Evolutionary conservation across 2,329 filamentous ascomycete genomes (phyloP).

Genomic region (Nemania sp.): DNA sequence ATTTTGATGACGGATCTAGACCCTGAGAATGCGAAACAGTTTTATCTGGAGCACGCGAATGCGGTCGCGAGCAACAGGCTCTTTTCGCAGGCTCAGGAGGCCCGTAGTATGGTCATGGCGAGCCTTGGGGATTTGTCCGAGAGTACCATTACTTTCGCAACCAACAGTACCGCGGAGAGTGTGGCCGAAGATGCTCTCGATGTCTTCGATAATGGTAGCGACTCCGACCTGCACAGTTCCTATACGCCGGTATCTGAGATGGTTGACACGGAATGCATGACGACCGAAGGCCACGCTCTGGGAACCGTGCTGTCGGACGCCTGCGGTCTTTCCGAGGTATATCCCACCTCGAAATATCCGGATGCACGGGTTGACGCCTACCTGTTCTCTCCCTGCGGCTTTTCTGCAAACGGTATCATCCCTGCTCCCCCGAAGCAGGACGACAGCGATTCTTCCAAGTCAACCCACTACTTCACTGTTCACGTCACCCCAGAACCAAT

Average conservation of each 20-base stretch:
- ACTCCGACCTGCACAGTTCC: slow-evolving; percentile 58
- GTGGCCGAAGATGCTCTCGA: slow-evolving; percentile 67
- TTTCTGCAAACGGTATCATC: slow-evolving; percentile 94
- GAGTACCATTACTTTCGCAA: slow-evolving; percentile 44
- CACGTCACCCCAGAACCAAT: slow-evolving; percentile 97
- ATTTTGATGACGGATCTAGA: slow-evolving; percentile 75
- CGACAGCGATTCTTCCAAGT: slow-evolving; percentile 49
- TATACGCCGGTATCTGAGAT: slow-evolving; percentile 61
- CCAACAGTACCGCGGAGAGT: slow-evolving; percentile 47
- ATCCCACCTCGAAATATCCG: slow-evolving; percentile 83
- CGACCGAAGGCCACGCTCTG: slow-evolving; percentile 90
- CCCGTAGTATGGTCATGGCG: slow-evolving; percentile 62
- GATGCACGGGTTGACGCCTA: slow-evolving; percentile 95
- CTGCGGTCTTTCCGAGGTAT: slow-evolving; percentile 88
- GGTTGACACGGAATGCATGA: slow-evolving; percentile 72
- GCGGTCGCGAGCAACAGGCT: slow-evolving; percentile 83
- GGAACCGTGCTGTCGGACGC: slow-evolving; percentile 89
- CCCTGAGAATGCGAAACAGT: slow-evolving; percentile 70
- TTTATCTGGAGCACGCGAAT: slow-evolving; percentile 75
- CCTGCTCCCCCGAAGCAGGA: slow-evolving; percentile 68
- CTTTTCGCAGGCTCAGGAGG: slow-evolving; percentile 67
- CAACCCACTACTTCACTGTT: slow-evolving; percentile 94
- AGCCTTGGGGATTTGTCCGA: slow-evolving; percentile 64
- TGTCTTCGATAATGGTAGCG: slow-evolving; percentile 74
- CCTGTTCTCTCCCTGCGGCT: slow-evolving; percentile 94